Conservation (phyloP, 192 early-diverging fungal species). For the Piromyces sp. region DNA sequence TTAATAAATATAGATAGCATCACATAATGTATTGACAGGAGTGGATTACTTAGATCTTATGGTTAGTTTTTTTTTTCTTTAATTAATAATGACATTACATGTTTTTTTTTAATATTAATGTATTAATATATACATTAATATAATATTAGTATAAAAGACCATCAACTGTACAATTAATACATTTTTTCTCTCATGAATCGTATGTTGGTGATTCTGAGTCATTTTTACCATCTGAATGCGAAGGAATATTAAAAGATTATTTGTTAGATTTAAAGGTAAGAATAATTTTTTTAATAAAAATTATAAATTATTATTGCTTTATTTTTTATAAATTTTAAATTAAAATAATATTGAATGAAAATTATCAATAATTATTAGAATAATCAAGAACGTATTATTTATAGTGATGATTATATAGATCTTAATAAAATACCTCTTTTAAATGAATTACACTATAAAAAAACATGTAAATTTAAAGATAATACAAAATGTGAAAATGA, state of each 20-base stretch:
- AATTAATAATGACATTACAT: too few relatives aligned
- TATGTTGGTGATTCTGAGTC: background rate
- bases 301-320: too few relatives aligned
- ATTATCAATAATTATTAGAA: too few relatives aligned
- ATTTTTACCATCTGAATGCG: background rate
- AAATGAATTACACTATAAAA: background rate
- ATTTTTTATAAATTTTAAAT: too few relatives aligned
- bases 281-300: too few relatives aligned
- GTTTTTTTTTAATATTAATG: too few relatives aligned
- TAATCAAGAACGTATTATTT: background rate
- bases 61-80: too few relatives aligned
- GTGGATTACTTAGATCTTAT: background rate
- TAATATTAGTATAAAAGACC: background rate
- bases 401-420: background rate
- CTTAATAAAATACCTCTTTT: background rate
- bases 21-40: background rate
- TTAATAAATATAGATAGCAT: background rate
- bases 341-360: too few relatives aligned
- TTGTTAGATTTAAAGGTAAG: background rate
- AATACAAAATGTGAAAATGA: background rate
- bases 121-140: too few relatives aligned
- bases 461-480: background rate
- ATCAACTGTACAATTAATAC: background rate
- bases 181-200: background rate
- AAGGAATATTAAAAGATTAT: background rate